Percentiles rank a stretch among this genome's conserved stretches.
These are phyloP conservation scores for Podaxis sp. DNA, from an alignment of 768 basidiomycete genomes.

Conservation along the genomic window DNA sequence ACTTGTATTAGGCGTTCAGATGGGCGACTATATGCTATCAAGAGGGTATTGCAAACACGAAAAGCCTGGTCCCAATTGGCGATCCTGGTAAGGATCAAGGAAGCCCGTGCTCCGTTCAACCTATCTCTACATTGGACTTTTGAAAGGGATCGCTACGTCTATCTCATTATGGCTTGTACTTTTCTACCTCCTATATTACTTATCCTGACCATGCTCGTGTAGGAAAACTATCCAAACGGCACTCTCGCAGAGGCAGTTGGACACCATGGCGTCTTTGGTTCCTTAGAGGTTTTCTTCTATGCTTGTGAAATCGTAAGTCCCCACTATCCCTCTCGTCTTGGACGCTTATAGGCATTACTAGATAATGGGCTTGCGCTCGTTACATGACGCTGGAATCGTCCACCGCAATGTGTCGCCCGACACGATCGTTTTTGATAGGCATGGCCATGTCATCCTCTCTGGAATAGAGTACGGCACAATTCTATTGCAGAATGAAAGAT, in stretches of 20 bases:
- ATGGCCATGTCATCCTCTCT: slow-evolving; percentile 48
- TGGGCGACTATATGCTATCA: slow-evolving; percentile 13
- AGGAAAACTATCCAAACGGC: slow-evolving; percentile 36
- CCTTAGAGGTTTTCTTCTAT: slow-evolving; percentile 39
- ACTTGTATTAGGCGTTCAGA: slow-evolving; percentile 10
- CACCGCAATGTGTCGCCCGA: slow-evolving; percentile 48
- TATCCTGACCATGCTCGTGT: background rate
- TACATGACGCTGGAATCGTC: slow-evolving; percentile 47
- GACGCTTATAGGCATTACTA: slow-evolving; percentile 19
- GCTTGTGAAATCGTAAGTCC: slow-evolving; percentile 49
- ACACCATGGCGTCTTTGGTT: slow-evolving; percentile 32
- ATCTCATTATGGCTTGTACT: slow-evolving; percentile 10
- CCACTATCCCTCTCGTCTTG: background rate
- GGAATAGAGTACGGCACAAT: slow-evolving; percentile 35
- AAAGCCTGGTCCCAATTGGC: slow-evolving; percentile 12
- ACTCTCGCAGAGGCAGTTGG: slow-evolving; percentile 30
- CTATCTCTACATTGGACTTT: background rate
- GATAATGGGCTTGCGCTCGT: slow-evolving; percentile 40
- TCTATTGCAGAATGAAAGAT: slow-evolving; percentile 18
- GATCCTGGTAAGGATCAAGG: slow-evolving; percentile 5
- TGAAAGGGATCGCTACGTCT: slow-evolving; percentile 5
- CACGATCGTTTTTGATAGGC: slow-evolving; percentile 40
- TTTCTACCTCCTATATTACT: background rate
- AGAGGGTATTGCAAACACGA: slow-evolving; percentile 7
- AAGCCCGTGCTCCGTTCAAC: background rate